A percentile compares a stretch with the other conserved stretches of the same genome.
These are phyloP conservation scores for Penicillium odoratum DNA, from an alignment of 495 filamentous ascomycete genomes.

Conservation along the genomic window DNA sequence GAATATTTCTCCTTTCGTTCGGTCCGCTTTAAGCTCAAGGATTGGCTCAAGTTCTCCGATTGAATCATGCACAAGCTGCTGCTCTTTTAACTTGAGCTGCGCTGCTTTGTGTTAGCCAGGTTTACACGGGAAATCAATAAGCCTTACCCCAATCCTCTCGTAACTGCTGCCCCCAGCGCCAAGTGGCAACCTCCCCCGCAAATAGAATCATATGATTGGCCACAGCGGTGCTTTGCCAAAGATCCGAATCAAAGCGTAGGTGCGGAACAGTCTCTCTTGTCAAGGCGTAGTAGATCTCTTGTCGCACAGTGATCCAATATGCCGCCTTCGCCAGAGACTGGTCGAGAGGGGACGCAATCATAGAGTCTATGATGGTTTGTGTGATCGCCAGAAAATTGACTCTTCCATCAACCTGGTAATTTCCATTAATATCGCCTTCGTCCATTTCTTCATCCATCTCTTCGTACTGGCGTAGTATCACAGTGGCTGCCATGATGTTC, in stretches of 20 bases:
- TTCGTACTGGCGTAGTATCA: constrained; percentile 32
- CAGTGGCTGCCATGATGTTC: constrained; percentile 30
- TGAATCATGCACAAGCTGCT: constrained; percentile 15
- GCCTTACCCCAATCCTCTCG: constrained; percentile 22
- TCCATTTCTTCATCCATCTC: constrained; percentile 33
- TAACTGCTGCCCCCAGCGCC: constrained; percentile 23
- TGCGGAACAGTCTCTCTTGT: constrained; percentile 19
- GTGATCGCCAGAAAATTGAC: constrained; percentile 29
- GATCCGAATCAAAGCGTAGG: constrained; percentile 14
- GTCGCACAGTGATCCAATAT: constrained; percentile 30
- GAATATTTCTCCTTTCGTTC: constrained; percentile 26
- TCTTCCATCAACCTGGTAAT: constrained; percentile 1
- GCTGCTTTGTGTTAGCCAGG: constrained; percentile 8
- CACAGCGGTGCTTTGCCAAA: constrained; percentile 10
- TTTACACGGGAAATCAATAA: neutral
- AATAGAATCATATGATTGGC: constrained; percentile 27
- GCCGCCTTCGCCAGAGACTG: constrained; percentile 24
- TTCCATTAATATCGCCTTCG: constrained; percentile 7
- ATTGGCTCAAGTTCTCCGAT: constrained; percentile 20
- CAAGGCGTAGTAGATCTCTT: constrained; percentile 30
- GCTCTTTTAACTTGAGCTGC: constrained; percentile 17
- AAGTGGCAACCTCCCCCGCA: constrained; percentile 27
- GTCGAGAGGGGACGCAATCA: constrained; percentile 19
- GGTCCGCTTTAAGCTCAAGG: constrained; percentile 22
- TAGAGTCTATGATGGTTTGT: constrained; percentile 28